phyloP scores from a whole-genome alignment of 225 moss, liverwort and hornwort species.

The Ulota crispa region DNA sequence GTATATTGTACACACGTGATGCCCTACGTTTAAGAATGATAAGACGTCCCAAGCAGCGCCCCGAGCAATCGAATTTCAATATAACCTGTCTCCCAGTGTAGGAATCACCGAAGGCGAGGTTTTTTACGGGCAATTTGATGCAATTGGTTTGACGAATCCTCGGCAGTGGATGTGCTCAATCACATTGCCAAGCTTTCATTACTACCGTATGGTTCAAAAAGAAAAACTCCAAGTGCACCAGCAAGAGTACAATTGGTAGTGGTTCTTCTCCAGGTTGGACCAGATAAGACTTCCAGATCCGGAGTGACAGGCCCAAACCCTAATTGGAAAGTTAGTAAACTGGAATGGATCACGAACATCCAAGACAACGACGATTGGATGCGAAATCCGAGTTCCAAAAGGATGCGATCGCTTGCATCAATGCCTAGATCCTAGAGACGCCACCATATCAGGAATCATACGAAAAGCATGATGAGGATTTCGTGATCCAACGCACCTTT shows the following conservation, averaged over 20 bases:
- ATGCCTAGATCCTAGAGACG: background rate
- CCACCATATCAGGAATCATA: background rate
- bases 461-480: background rate
- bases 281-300: background rate
- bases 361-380: background rate
- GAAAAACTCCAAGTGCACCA: background rate
- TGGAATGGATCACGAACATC: background rate
- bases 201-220: background rate
- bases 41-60: background rate
- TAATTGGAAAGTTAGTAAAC: background rate
- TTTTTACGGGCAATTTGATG: background rate
- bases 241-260: background rate
- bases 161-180: background rate
- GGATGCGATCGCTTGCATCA: background rate
- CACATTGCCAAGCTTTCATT: background rate
- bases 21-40: background rate
- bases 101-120: background rate
- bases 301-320: background rate
- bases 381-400: background rate
- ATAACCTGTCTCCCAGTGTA: background rate
- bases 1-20: background rate
- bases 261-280: background rate
- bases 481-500: slow-evolving; percentile 1
- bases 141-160: background rate
- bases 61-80: background rate